These are phyloP conservation scores for Paraphaeosphaeria minitans DNA, from an alignment of 2,329 filamentous ascomycete species.

Conservation along the genomic window DNA sequence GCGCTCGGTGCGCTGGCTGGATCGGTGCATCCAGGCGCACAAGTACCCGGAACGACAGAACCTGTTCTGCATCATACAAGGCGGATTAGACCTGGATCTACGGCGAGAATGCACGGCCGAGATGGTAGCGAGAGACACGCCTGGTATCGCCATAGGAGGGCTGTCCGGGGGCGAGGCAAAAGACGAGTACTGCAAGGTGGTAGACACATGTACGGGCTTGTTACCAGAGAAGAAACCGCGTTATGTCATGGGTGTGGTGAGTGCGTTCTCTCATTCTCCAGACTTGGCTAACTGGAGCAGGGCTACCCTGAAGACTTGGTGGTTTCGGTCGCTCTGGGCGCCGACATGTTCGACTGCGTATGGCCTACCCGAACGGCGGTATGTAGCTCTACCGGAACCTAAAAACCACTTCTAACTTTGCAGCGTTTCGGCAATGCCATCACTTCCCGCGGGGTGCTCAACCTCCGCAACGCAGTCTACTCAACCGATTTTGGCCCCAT, in stretches of 20 bases:
- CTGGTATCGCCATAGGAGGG: constrained; percentile 94
- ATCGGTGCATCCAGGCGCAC: constrained; percentile 91
- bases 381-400: constrained; percentile 29
- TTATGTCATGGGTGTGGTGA: constrained; percentile 95
- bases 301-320: constrained; percentile 96
- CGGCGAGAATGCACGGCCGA: constrained; percentile 79
- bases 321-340: constrained; percentile 89
- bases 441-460: constrained; percentile 79
- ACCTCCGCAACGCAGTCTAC: constrained; percentile 77
- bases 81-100: constrained; percentile 87
- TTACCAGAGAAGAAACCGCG: constrained; percentile 91
- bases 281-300: constrained; percentile 44
- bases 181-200: constrained; percentile 87
- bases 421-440: constrained; percentile 91
- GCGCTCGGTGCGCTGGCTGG: constrained; percentile 91
- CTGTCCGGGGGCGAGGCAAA: constrained; percentile 96
- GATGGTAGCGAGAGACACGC: constrained; percentile 90
- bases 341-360: constrained; percentile 99
- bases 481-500: constrained; percentile 82
- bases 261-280: constrained; percentile 22
- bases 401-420: constrained; percentile 7
- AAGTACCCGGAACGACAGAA: constrained; percentile 83
- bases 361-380: constrained; percentile 94
- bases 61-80: constrained; percentile 98
- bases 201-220: constrained; percentile 80